Evolutionary conservation across 139 green algal genomes (phyloP).

Genomic region (Chlamydomonas schloesseri): DNA sequence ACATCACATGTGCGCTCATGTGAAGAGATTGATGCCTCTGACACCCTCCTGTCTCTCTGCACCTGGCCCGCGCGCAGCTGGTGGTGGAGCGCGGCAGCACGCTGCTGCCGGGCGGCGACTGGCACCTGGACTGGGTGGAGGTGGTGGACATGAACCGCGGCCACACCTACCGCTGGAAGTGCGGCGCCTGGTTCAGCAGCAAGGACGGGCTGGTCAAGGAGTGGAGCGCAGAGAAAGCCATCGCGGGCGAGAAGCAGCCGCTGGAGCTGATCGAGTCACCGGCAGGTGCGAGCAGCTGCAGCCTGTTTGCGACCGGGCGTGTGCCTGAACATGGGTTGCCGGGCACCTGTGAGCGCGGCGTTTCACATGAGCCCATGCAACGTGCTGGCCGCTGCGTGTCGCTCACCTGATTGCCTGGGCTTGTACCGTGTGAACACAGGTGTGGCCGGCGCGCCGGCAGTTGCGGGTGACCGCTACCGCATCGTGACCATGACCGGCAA

Average conservation of each 20-base stretch:
- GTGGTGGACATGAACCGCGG: slow-evolving; percentile 48
- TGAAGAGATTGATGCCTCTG: no score
- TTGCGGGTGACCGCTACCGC: slow-evolving; percentile 47
- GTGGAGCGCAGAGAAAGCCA: slow-evolving; percentile 45
- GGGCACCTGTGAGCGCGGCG: no score
- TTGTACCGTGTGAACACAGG: slow-evolving; percentile 26
- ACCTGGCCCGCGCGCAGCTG: slow-evolving; percentile 50
- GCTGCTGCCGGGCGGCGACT: slow-evolving; percentile 50
- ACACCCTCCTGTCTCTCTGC: no score
- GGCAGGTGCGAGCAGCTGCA: slow-evolving; percentile 30
- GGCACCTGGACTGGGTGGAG: slow-evolving; percentile 65
- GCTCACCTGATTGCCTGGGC: no score
- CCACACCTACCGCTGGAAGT: slow-evolving; percentile 61
- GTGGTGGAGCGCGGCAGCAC: slow-evolving; percentile 52
- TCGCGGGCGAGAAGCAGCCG: slow-evolving; percentile 17
- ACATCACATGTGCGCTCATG: no score
- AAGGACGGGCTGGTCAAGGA: slow-evolving; percentile 62
- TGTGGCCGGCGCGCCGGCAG: background rate
- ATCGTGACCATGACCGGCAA: slow-evolving; percentile 44
- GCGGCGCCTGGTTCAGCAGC: slow-evolving; percentile 60
- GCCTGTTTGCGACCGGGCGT: no score
- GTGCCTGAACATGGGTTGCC: no score
- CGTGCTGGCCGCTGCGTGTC: no score
- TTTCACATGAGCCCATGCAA: no score
- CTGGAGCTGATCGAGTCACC: slow-evolving; percentile 54